Evolutionary conservation across 208 protist genomes (phyloP).

Genomic region (Acanthamoeba sp.): DNA sequence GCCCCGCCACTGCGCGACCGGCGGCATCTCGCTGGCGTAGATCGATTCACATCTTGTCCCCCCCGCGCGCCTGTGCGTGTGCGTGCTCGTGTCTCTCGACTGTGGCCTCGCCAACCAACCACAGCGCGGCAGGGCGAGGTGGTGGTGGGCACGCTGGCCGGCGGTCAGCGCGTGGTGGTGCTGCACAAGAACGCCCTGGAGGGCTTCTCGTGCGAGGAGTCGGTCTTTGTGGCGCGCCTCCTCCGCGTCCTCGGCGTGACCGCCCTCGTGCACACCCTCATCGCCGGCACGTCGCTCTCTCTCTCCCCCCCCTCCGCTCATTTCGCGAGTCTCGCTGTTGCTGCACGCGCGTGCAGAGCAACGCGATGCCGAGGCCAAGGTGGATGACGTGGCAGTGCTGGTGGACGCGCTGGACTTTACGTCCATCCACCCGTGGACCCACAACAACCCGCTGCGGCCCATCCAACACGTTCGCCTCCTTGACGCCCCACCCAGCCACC

Average conservation of each 20-base stretch:
- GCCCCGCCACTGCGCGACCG: too few relatives aligned
- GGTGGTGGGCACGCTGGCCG: slow-evolving; percentile 21
- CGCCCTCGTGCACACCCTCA: slow-evolving; percentile 28
- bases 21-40: too few relatives aligned
- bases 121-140: background rate
- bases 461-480: background rate
- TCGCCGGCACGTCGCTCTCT: background rate
- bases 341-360: background rate
- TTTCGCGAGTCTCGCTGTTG: too few relatives aligned
- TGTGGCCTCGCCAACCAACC: background rate
- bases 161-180: background rate
- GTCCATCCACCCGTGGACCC: slow-evolving; percentile 44
- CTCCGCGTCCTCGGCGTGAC: slow-evolving; percentile 34
- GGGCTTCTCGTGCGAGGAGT: slow-evolving; percentile 64
- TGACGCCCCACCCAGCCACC: background rate
- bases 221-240: slow-evolving; percentile 41
- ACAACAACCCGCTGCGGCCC: slow-evolving; percentile 8
- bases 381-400: slow-evolving; percentile 10
- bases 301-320: too few relatives aligned
- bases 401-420: slow-evolving; percentile 38
- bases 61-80: too few relatives aligned
- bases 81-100: too few relatives aligned
- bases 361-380: background rate
- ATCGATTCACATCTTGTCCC: too few relatives aligned
- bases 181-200: slow-evolving; percentile 47